A percentile compares a stretch with the other conserved stretches of the same genome.
Conservation (phyloP, 179 eudicot genomes). For the Vitellaria paradoxa region DNA sequence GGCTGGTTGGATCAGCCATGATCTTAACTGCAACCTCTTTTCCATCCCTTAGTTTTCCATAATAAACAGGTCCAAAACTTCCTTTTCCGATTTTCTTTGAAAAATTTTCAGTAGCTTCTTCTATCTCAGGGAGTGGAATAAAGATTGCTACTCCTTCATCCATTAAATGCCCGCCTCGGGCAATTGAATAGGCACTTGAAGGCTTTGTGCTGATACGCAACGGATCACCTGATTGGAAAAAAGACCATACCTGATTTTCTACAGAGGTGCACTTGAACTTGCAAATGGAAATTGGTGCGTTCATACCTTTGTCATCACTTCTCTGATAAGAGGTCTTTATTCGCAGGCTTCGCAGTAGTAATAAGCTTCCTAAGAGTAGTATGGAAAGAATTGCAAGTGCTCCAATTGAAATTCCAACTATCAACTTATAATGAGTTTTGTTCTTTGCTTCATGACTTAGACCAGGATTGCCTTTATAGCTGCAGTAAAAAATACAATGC, state of each 20-base stretch:
- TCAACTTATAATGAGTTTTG: slow-evolving; percentile 32
- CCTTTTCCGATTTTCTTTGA: slow-evolving; percentile 80
- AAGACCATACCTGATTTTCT: not conserved
- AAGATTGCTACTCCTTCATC: slow-evolving; percentile 80
- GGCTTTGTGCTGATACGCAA: slow-evolving; percentile 41
- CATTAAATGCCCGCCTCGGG: slow-evolving; percentile 56
- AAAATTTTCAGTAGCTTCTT: slow-evolving; percentile 73
- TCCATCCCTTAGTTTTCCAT: slow-evolving; percentile 84
- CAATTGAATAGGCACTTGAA: slow-evolving; percentile 40
- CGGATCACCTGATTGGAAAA: slow-evolving; percentile 38
- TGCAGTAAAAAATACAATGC: slow-evolving; percentile 29
- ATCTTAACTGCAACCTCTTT: slow-evolving; percentile 91
- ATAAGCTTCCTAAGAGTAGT: slow-evolving; percentile 42
- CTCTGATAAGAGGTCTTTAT: slow-evolving; percentile 34
- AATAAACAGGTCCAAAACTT: slow-evolving; percentile 93
- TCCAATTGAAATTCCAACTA: slow-evolving; percentile 55
- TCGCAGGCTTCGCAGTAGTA: slow-evolving; percentile 39
- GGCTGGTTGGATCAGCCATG: slow-evolving; percentile 86
- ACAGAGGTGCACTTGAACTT: not conserved
- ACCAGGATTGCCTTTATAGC: slow-evolving; percentile 75
- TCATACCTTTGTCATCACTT: slow-evolving; percentile 49
- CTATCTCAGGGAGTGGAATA: slow-evolving; percentile 68
- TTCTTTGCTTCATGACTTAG: slow-evolving; percentile 39
- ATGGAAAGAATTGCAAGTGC: slow-evolving; percentile 43
- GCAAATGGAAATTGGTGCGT: slow-evolving; percentile 1